A percentile compares a stretch with the other conserved stretches of the same genome.
phyloP scores from a whole-genome alignment of 352 stramenopile genomes.

The Peronospora destructor region DNA sequence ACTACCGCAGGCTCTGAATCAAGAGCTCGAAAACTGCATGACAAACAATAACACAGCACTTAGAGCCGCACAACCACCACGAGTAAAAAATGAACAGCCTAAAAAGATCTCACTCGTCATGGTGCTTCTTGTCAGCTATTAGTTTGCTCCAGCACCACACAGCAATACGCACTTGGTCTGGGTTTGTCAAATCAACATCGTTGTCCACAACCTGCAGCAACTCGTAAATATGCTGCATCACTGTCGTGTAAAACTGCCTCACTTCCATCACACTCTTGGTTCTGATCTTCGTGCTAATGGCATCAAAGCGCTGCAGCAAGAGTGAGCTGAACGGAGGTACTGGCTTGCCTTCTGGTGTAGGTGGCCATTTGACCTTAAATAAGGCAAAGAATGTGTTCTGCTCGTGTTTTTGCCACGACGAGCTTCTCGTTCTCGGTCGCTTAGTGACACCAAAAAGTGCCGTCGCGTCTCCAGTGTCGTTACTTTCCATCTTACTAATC shows the following conservation, averaged over 20 bases:
- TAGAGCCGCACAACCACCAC: constrained; percentile 4
- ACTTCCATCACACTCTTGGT: constrained; percentile 59
- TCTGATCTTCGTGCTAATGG: constrained; percentile 54
- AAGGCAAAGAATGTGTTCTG: constrained; percentile 60
- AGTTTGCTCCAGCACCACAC: constrained; percentile 72
- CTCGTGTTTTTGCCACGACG: constrained; percentile 46
- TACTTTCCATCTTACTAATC: constrained; percentile 8
- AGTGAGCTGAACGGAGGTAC: constrained; percentile 33
- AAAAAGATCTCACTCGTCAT: constrained; percentile 30
- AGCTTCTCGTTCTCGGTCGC: constrained; percentile 23
- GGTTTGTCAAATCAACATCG: constrained; percentile 57
- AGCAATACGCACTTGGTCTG: constrained; percentile 63
- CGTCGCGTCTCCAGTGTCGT: constrained; percentile 7
- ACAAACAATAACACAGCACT: constrained; percentile 3
- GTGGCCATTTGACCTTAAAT: constrained; percentile 66
- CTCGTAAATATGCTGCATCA: constrained; percentile 41
- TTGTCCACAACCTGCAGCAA: constrained; percentile 41
- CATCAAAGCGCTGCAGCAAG: constrained; percentile 49
- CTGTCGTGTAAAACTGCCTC: constrained; percentile 47
- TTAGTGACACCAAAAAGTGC: constrained; percentile 10
- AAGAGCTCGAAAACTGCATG: constrained; percentile 33
- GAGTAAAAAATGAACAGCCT: background rate
- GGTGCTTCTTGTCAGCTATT: constrained; percentile 32
- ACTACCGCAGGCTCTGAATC: constrained; percentile 18
- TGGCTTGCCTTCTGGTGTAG: constrained; percentile 10